Evolutionary conservation across 2,329 filamentous ascomycete species (phyloP).

Genomic region (Coleophoma eucalyptorum): DNA sequence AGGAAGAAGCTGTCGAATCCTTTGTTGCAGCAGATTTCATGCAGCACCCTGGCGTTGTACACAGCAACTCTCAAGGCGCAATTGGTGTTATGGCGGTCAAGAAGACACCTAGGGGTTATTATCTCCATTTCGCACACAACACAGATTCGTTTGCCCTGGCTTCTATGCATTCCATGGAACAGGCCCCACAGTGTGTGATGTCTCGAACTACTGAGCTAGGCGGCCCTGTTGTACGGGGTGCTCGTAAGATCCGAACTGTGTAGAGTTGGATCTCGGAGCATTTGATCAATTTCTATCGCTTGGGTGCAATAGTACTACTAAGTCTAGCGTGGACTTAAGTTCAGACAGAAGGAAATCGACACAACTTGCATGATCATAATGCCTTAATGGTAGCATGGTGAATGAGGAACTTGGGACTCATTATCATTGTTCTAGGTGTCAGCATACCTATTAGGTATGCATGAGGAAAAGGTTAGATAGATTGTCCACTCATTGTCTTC

Average conservation of each 20-base stretch:
- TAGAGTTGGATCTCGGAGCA: too few relatives aligned
- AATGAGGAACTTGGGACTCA: too few relatives aligned
- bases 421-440: too few relatives aligned
- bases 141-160: constrained; percentile 86
- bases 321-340: too few relatives aligned
- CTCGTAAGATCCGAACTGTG: constrained; percentile 18
- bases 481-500: too few relatives aligned
- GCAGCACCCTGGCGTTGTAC: constrained; percentile 78
- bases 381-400: too few relatives aligned
- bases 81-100: constrained; percentile 92
- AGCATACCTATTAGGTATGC: too few relatives aligned
- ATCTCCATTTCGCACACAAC: constrained; percentile 93
- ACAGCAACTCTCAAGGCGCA: constrained; percentile 77
- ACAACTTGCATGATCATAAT: too few relatives aligned
- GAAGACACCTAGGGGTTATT: constrained; percentile 70
- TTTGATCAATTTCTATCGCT: too few relatives aligned
- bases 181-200: constrained; percentile 78
- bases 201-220: constrained; percentile 51
- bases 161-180: constrained; percentile 80
- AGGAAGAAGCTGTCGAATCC: constrained; percentile 72
- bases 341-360: too few relatives aligned
- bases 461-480: too few relatives aligned
- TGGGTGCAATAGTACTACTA: too few relatives aligned
- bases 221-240: constrained; percentile 24
- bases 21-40: constrained; percentile 92